Conservation (phyloP, 352 stramenopile species). For the Pythium monospermum region DNA sequence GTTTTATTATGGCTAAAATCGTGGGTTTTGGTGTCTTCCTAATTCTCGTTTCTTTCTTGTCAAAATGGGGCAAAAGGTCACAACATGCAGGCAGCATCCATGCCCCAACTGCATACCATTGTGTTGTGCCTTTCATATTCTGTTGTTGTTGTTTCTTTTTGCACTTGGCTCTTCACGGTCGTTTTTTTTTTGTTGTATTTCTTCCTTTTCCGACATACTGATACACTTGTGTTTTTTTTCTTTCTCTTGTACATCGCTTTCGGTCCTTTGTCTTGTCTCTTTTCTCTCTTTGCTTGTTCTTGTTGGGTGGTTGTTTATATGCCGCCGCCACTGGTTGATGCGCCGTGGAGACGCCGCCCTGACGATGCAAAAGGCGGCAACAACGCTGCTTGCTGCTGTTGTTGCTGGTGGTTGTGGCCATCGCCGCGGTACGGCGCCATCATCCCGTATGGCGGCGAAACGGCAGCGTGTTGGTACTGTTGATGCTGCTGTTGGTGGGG, state of each 20-base stretch:
- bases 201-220: constrained; percentile 1
- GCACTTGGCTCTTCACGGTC: not conserved
- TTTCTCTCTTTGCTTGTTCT: not conserved
- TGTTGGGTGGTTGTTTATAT: constrained; percentile 12
- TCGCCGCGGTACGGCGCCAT: constrained; percentile 27
- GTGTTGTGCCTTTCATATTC: not conserved
- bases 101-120: no score
- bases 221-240: not conserved
- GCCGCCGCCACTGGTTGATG: constrained; percentile 2
- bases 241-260: constrained; percentile 46
- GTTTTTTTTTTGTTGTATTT: constrained; percentile 5
- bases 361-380: not conserved
- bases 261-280: constrained; percentile 5
- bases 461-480: constrained; percentile 29
- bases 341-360: constrained; percentile 7
- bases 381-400: constrained; percentile 6
- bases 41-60: constrained; percentile 11
- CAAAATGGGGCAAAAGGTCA: not conserved
- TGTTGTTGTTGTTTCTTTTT: constrained; percentile 6
- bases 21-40: not conserved
- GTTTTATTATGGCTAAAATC: constrained; percentile 4
- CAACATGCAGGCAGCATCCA: not conserved
- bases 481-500: constrained; percentile 20
- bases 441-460: constrained; percentile 12
- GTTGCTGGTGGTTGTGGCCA: constrained; percentile 4